phyloP scores from a whole-genome alignment of 352 stramenopile species.

The Phytophthora pisi region DNA sequence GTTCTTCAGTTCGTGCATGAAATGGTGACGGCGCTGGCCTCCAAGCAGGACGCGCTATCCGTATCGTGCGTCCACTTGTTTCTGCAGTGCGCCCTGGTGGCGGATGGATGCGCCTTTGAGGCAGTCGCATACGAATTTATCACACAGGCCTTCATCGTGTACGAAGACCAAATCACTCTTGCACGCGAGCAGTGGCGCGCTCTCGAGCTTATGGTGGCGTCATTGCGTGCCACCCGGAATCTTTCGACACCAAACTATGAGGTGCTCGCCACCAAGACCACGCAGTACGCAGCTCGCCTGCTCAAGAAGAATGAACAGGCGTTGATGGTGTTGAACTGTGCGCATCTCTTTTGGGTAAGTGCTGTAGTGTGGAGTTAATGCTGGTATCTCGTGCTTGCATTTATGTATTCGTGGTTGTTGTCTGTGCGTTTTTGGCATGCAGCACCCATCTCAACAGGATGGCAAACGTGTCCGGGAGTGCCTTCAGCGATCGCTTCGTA shows the following conservation, averaged over 20 bases:
- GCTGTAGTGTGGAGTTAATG: neutral
- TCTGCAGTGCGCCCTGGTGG: slow-evolving; percentile 92
- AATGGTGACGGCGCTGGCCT: slow-evolving; percentile 93
- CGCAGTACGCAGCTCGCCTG: slow-evolving; percentile 96
- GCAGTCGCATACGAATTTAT: slow-evolving; percentile 98
- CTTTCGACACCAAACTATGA: slow-evolving; percentile 94
- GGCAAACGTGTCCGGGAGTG: slow-evolving; percentile 96
- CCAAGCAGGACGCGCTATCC: slow-evolving; percentile 75
- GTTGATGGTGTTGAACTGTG: slow-evolving; percentile 93
- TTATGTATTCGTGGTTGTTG: slow-evolving; percentile 1
- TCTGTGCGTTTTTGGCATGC: neutral
- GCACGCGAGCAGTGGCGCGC: slow-evolving; percentile 90
- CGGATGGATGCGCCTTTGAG: slow-evolving; percentile 84
- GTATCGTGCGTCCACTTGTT: slow-evolving; percentile 93
- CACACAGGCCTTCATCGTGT: slow-evolving; percentile 95
- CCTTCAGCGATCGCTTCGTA: slow-evolving; percentile 95
- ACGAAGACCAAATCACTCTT: slow-evolving; percentile 96
- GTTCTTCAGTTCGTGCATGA: slow-evolving; percentile 98
- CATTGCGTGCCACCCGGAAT: slow-evolving; percentile 78
- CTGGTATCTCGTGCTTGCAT: slow-evolving; percentile 4
- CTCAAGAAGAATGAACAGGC: slow-evolving; percentile 97
- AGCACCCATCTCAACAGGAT: slow-evolving; percentile 88
- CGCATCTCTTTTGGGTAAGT: slow-evolving; percentile 96
- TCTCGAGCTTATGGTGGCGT: slow-evolving; percentile 90
- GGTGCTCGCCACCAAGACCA: slow-evolving; percentile 96